phyloP scores from a whole-genome alignment of 73 alveolate genomes.

The Symbiodinium natans region DNA sequence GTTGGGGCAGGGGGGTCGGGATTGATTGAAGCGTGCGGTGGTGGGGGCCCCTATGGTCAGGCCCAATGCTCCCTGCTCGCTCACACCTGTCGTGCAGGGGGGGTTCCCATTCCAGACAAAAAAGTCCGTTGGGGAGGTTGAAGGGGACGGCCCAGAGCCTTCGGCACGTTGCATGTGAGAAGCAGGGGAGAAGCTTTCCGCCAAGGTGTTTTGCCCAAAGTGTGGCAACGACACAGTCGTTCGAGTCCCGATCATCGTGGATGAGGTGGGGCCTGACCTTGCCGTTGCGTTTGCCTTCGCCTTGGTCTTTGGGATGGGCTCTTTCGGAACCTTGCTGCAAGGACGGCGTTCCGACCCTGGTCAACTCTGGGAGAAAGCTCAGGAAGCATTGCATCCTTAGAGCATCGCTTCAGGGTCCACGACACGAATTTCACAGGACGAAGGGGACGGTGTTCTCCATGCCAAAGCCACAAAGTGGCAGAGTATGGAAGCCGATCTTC shows the following conservation, averaged over 20 bases:
- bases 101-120: too few relatives aligned
- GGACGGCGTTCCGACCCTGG: slow-evolving; percentile 67
- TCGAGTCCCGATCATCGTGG: slow-evolving; percentile 92
- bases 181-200: neutral
- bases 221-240: slow-evolving; percentile 93
- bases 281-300: neutral
- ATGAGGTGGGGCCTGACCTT: neutral
- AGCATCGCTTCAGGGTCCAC: neutral
- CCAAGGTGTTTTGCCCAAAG: slow-evolving; percentile 91
- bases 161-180: too few relatives aligned
- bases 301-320: too few relatives aligned
- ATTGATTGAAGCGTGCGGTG: too few relatives aligned
- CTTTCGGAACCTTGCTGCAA: neutral
- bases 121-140: too few relatives aligned
- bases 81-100: too few relatives aligned
- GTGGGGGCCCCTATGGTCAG: too few relatives aligned
- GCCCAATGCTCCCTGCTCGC: too few relatives aligned
- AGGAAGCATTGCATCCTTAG: slow-evolving; percentile 4
- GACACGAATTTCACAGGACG: neutral
- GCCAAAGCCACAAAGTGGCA: slow-evolving; percentile 92
- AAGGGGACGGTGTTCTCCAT: slow-evolving; percentile 86
- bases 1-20: too few relatives aligned
- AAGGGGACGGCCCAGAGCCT: too few relatives aligned
- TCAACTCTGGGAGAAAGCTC: slow-evolving; percentile 76
- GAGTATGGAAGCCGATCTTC: slow-evolving; percentile 91